phyloP scores from a whole-genome alignment of 2,329 filamentous ascomycete genomes.

The Neobulgaria alba region DNA sequence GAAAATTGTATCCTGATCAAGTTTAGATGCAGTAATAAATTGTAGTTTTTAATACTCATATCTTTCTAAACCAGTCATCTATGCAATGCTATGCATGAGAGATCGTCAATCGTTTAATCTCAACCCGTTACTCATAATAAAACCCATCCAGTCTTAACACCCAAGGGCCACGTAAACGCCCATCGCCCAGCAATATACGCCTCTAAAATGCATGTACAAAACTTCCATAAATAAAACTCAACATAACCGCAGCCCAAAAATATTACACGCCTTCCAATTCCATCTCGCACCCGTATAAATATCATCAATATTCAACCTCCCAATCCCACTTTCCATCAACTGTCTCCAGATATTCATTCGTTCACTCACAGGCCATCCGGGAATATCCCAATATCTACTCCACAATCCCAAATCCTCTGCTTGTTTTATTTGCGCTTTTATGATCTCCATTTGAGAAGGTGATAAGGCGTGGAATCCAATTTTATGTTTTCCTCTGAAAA shows the following conservation, averaged over 20 bases:
- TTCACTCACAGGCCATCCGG: slow-evolving; percentile 31
- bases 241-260: slow-evolving; percentile 14
- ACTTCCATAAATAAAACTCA: slow-evolving; percentile 2
- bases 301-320: slow-evolving; percentile 37
- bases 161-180: too few species aligned
- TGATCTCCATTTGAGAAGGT: slow-evolving; percentile 15
- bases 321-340: slow-evolving; percentile 31
- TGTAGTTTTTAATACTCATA: too few species aligned
- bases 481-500: slow-evolving; percentile 4
- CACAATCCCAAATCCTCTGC: slow-evolving; percentile 32
- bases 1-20: too few species aligned
- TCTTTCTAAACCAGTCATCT: too few species aligned
- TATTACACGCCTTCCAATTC: slow-evolving; percentile 18
- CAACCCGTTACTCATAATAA: too few species aligned
- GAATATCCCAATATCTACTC: slow-evolving; percentile 36
- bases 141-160: too few species aligned
- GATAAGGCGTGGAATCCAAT: slow-evolving; percentile 11
- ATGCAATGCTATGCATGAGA: too few species aligned
- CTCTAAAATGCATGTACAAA: neutral
- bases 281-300: slow-evolving; percentile 29
- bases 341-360: slow-evolving; percentile 34
- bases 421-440: slow-evolving; percentile 20
- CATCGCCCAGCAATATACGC: too few species aligned
- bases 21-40: too few species aligned
- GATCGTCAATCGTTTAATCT: too few species aligned